phyloP scores from a whole-genome alignment of 1,139 yeast species.

The Debaryomyces coudertii region DNA sequence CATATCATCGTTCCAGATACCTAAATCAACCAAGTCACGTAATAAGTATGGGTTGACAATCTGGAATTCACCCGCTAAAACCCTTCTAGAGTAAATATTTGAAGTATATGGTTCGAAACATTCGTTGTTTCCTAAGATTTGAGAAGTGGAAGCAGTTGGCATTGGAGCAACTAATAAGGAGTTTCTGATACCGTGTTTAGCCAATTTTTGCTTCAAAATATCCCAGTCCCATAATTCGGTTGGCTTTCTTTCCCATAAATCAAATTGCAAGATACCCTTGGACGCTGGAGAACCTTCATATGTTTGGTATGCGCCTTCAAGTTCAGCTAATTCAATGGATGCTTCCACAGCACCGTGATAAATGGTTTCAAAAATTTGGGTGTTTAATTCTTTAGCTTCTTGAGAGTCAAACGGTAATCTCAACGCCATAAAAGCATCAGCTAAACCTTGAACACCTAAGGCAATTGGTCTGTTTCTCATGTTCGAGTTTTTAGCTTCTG shows the following conservation, averaged over 20 bases:
- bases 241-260: slow-evolving; percentile 61
- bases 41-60: slow-evolving; percentile 82
- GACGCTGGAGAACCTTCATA: slow-evolving; percentile 64
- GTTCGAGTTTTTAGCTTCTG: slow-evolving; percentile 54
- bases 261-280: slow-evolving; percentile 58
- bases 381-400: slow-evolving; percentile 58
- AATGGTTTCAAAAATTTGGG: slow-evolving; percentile 62
- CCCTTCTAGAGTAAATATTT: slow-evolving; percentile 84
- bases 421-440: slow-evolving; percentile 59
- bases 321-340: slow-evolving; percentile 54
- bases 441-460: slow-evolving; percentile 65
- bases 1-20: slow-evolving; percentile 80
- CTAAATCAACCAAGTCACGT: slow-evolving; percentile 80
- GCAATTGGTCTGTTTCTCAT: slow-evolving; percentile 64
- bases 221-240: slow-evolving; percentile 64
- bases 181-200: slow-evolving; percentile 55
- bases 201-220: slow-evolving; percentile 45
- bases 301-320: slow-evolving; percentile 51
- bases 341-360: slow-evolving; percentile 63
- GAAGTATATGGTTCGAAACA: slow-evolving; percentile 80
- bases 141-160: slow-evolving; percentile 70
- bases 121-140: slow-evolving; percentile 62
- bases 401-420: slow-evolving; percentile 61
- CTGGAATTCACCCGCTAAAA: slow-evolving; percentile 86
- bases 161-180: slow-evolving; percentile 65